Base-by-base conservation (phyloP, 306 rosid species). In the Quercus ilex region DNA sequence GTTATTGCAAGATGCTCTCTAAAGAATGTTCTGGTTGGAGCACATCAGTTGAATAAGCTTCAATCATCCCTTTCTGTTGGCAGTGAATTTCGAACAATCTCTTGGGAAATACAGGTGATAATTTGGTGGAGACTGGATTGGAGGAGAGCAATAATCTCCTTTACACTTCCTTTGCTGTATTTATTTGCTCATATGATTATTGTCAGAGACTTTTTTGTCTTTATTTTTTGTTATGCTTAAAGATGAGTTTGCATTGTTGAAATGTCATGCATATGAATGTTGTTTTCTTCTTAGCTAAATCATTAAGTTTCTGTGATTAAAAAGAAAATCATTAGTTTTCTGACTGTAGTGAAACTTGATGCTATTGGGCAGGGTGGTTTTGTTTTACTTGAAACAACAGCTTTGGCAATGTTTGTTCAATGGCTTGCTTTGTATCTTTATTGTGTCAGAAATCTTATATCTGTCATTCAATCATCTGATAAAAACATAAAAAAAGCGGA, bases 71-170 rank as follows among this genome's bases (percentile, higher is more conserved):
- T 91, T 85, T 91, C 89, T 81, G 65, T 94, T 73, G 95, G 89
- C 11, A 90, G 90, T 67, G 90, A 90, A 74, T 84, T 92, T 85
- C 89, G 67, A 82, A 74, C 33, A 59, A 78, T 90, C 81, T 81
- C 85, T 84, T 92, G 91, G 89, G 76, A 68, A 69, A 87, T 88
- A 77, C 90, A 92, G 99, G 99, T 94, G 82, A 90, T 91, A 77
- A 59, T 81, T 82, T 81, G 72, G 77, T 67, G 70, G 46, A 31
- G 9, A 30, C 20, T 3, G 78, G 55, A 25, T 78, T 69, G 65
- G 71, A 55, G 73, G 72, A 77, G 69, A 70, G 33, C 55, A 71
- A 31, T 78, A 71, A n/a, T 52, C 77, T 23, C 14, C 68, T 55
- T 43, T 15, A 35, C 59, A 62, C 81, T 77, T 81, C 63, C 28